A percentile compares a stretch with the other conserved stretches of the same genome.
phyloP scores from a whole-genome alignment of 495 filamentous ascomycete genomes.

The Mytilinidion resinicola region DNA sequence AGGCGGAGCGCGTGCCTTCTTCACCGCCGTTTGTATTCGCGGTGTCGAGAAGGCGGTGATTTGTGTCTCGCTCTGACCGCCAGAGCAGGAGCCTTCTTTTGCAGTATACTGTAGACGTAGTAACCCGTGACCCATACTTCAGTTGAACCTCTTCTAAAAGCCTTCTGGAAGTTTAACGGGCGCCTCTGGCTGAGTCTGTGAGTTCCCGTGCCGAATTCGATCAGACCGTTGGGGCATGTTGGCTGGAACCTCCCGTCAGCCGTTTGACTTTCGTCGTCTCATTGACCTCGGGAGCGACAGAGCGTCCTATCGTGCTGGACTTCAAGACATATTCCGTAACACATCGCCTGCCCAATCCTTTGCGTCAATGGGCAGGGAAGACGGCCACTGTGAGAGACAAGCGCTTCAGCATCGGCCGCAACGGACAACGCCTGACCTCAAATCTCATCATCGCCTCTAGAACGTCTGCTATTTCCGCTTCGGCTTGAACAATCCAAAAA shows the following conservation, averaged over 20 bases:
- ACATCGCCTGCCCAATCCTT: neutral
- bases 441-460: neutral
- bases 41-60: slow-evolving; percentile 11
- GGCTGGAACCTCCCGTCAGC: too few species aligned
- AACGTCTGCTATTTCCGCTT: neutral
- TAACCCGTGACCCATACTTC: slow-evolving; percentile 12
- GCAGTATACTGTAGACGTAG: slow-evolving; percentile 9
- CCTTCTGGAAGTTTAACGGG: slow-evolving; percentile 12
- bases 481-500: neutral
- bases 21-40: slow-evolving; percentile 16
- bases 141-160: neutral
- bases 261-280: too few species aligned
- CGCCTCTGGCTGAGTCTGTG: too few species aligned
- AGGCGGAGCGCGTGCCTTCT: slow-evolving; percentile 8
- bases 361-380: neutral
- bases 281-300: neutral
- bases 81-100: slow-evolving; percentile 6
- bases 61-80: slow-evolving; percentile 20
- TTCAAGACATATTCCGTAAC: neutral
- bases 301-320: neutral
- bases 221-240: too few species aligned
- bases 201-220: too few species aligned
- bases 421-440: neutral
- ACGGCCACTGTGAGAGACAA: too few species aligned
- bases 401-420: neutral